Percentiles rank a stretch among this genome's conserved stretches.
Conservation (phyloP, 345 rosid species). For the Combretum micranthum region DNA sequence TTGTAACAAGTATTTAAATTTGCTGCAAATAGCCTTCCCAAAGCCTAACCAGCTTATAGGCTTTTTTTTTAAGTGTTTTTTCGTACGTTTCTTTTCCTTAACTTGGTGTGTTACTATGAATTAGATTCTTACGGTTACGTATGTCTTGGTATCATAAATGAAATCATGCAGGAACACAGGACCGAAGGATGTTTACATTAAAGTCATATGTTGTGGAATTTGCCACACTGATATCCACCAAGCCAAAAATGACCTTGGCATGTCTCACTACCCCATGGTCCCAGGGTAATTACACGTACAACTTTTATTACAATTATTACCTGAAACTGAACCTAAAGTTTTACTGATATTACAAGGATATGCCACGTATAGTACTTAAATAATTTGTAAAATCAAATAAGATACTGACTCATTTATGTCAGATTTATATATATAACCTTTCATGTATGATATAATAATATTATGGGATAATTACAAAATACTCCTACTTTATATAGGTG, state of each 20-base stretch:
- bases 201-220: conserved; percentile 43
- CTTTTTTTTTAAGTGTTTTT: not conserved
- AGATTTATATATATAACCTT: too few species aligned
- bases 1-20: not conserved
- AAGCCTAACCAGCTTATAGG: too few species aligned
- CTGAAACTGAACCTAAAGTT: not conserved
- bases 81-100: not conserved
- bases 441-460: too few species aligned
- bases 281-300: conserved; percentile 42
- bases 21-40: too few species aligned
- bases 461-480: too few species aligned
- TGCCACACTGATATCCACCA: conserved; percentile 70
- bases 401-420: too few species aligned
- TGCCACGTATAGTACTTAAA: too few species aligned
- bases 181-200: conserved; percentile 40
- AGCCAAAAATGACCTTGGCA: conserved; percentile 49
- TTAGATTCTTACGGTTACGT: too few species aligned
- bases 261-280: conserved; percentile 66
- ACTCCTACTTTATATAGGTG: too few species aligned
- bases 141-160: too few species aligned
- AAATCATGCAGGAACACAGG: conserved; percentile 39
- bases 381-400: too few species aligned
- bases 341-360: too few species aligned
- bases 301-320: not conserved
- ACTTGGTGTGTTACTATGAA: not conserved